Evolutionary conservation across 1,284 basidiomycete genomes (phyloP).

Genomic region (Leccinum proliferum): DNA sequence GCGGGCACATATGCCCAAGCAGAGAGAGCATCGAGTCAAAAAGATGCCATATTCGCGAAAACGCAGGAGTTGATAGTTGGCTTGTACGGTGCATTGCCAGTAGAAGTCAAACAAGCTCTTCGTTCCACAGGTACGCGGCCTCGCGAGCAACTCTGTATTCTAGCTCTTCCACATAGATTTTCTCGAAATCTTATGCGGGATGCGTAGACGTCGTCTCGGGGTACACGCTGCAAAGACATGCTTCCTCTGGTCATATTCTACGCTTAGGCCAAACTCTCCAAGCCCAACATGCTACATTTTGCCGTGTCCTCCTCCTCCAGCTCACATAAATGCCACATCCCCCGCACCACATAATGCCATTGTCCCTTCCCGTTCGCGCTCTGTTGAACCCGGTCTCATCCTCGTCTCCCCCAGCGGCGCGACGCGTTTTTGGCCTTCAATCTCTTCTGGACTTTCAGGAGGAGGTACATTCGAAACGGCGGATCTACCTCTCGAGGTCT

Average conservation of each 20-base stretch:
- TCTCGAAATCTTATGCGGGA: no score
- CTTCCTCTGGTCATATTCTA: constrained; percentile 79
- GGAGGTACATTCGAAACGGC: constrained; percentile 59
- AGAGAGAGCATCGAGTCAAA: no score
- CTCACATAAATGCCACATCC: constrained; percentile 38
- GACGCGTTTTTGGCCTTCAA: constrained; percentile 75
- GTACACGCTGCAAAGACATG: constrained; percentile 64
- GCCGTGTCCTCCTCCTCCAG: constrained; percentile 44
- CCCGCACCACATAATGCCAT: constrained; percentile 56
- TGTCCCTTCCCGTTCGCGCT: constrained; percentile 58
- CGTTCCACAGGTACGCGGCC: no score
- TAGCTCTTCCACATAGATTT: no score
- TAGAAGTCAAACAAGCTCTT: no score
- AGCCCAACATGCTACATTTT: constrained; percentile 80
- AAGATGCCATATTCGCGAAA: no score
- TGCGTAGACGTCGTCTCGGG: constrained; percentile 59
- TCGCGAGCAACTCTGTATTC: no score
- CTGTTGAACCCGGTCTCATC: constrained; percentile 67
- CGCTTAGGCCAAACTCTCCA: constrained; percentile 30
- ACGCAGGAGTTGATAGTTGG: no score
- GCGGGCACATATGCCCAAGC: no score
- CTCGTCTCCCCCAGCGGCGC: constrained; percentile 60
- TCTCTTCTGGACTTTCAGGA: constrained; percentile 77
- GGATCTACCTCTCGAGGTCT: constrained; percentile 40
- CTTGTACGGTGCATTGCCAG: no score